Evolutionary conservation across 202 grass and related monocot species (phyloP).

Genomic region (Musa balbisiana): DNA sequence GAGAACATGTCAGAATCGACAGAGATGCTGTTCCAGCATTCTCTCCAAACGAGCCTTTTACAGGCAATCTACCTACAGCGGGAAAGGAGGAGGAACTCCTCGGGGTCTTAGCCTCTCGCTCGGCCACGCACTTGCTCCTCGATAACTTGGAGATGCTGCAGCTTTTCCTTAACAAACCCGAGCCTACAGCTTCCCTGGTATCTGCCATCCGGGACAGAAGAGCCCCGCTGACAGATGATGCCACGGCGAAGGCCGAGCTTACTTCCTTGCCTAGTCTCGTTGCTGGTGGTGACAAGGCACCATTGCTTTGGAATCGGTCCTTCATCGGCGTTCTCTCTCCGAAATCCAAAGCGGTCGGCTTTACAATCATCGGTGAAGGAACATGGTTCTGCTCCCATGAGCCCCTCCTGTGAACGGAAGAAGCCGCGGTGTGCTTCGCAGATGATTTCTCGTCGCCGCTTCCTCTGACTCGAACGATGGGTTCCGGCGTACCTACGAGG

Average conservation of each 20-base stretch:
- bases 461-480: slow-evolving; percentile 24
- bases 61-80: slow-evolving; percentile 29
- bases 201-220: background rate
- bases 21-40: background rate
- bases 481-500: slow-evolving; percentile 65
- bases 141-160: slow-evolving; percentile 34
- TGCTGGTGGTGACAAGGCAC: slow-evolving; percentile 27
- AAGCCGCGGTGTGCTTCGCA: background rate
- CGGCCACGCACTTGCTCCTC: slow-evolving; percentile 48
- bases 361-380: slow-evolving; percentile 38
- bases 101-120: slow-evolving; percentile 47
- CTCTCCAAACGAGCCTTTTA: background rate
- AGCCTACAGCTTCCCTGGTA: slow-evolving; percentile 15
- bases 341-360: slow-evolving; percentile 55
- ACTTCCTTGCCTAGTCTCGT: background rate
- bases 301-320: slow-evolving; percentile 2
- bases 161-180: slow-evolving; percentile 46
- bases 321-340: slow-evolving; percentile 50
- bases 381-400: slow-evolving; percentile 52
- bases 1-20: background rate
- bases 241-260: background rate
- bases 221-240: slow-evolving; percentile 9
- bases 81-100: slow-evolving; percentile 55
- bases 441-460: background rate
- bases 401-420: slow-evolving; percentile 32